phyloP scores from a whole-genome alignment of 805 yeast genomes.

The Starmerella etchellsii region DNA sequence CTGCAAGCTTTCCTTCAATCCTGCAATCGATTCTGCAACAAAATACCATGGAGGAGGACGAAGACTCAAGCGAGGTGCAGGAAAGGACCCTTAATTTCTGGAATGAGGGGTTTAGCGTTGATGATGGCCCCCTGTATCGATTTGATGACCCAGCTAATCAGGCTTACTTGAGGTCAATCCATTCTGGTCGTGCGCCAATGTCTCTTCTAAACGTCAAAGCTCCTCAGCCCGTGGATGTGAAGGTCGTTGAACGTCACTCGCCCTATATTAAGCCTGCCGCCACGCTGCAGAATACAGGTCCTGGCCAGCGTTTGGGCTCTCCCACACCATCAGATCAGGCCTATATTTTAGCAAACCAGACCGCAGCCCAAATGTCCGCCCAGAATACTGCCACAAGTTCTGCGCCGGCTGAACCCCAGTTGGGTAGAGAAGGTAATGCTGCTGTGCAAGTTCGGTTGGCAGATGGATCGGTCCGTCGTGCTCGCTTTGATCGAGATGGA shows the following conservation, averaged over 20 bases:
- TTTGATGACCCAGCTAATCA: conserved; percentile 91
- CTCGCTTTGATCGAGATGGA: conserved; percentile 51
- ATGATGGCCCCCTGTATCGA: conserved; percentile 72
- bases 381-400: not conserved
- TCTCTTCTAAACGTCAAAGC: conserved; percentile 66
- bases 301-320: conserved; percentile 52
- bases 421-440: conserved; percentile 43
- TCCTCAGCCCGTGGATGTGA: conserved; percentile 89
- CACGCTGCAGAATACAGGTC: conserved; percentile 57
- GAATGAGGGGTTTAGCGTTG: conserved; percentile 93
- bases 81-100: conserved; percentile 81
- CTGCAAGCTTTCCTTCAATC: not conserved
- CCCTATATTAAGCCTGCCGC: conserved; percentile 55
- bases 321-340: not conserved
- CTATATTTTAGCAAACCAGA: not conserved
- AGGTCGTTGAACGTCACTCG: conserved; percentile 73
- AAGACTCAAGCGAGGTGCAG: conserved; percentile 32
- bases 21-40: too few species aligned
- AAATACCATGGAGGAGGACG: conserved; percentile 10
- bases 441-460: conserved; percentile 73
- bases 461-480: conserved; percentile 47
- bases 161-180: conserved; percentile 62
- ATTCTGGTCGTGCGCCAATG: conserved; percentile 84
- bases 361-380: not conserved
- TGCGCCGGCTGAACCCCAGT: conserved; percentile 11